Conservation (phyloP, 257 asterid genomes). For the Jaltomata sinuosa region DNA sequence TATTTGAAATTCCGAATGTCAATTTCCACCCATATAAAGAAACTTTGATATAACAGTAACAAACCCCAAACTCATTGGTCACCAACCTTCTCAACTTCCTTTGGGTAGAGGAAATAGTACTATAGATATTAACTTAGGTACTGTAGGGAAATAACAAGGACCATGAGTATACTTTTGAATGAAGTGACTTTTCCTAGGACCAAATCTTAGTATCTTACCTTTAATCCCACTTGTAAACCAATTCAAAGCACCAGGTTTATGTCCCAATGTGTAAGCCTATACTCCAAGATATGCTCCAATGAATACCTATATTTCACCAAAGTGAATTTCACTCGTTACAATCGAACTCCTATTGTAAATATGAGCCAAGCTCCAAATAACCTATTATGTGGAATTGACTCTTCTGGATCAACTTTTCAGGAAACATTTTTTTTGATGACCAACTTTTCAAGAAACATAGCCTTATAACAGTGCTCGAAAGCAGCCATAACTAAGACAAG, state of each 20-base stretch:
- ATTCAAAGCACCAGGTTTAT: constrained; percentile 15
- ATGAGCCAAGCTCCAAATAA: not conserved
- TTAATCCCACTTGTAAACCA: constrained; percentile 10
- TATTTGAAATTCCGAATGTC: not conserved
- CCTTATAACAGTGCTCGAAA: not conserved
- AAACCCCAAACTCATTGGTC: not conserved
- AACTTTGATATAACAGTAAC: not conserved
- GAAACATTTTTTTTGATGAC: too few species aligned
- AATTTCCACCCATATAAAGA: not conserved
- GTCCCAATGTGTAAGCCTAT: constrained; percentile 24
- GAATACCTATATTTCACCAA: constrained; percentile 26
- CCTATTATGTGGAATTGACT: not conserved
- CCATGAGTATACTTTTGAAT: not conserved
- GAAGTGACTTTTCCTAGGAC: constrained; percentile 3
- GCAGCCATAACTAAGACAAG: not conserved
- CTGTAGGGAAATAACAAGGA: not conserved
- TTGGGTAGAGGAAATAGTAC: not conserved
- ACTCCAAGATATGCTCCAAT: constrained; percentile 23
- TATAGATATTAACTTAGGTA: not conserved
- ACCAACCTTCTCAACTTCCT: not conserved
- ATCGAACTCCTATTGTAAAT: not conserved
- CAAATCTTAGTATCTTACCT: constrained; percentile 19
- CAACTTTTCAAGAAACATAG: not conserved
- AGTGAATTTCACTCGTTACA: constrained; percentile 8
- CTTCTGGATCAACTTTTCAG: not conserved